phyloP scores from a whole-genome alignment of 1,139 yeast species.

The Petasospora rhodanensis region DNA sequence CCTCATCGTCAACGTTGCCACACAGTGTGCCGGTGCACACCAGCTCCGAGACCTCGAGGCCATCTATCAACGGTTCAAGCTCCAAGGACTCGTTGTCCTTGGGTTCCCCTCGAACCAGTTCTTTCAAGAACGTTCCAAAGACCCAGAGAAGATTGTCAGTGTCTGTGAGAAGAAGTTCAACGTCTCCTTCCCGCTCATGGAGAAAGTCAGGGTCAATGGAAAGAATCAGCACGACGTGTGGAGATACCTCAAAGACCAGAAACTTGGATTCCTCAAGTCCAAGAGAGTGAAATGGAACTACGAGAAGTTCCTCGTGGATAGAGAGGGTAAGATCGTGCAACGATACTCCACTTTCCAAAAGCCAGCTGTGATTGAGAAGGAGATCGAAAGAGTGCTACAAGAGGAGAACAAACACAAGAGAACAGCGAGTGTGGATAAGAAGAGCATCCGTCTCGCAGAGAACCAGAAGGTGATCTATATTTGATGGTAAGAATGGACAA shows the following conservation, averaged over 20 bases:
- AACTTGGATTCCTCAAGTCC: slow-evolving; percentile 65
- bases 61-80: slow-evolving; percentile 65
- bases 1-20: slow-evolving; percentile 78
- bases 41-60: slow-evolving; percentile 78
- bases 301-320: slow-evolving; percentile 77
- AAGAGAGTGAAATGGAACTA: slow-evolving; percentile 89
- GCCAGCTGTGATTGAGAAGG: slow-evolving; percentile 5
- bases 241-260: slow-evolving; percentile 55
- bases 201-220: slow-evolving; percentile 83
- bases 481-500: too few species aligned
- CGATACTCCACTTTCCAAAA: slow-evolving; percentile 43
- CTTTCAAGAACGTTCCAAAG: slow-evolving; percentile 76
- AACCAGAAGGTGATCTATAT: slow-evolving; percentile 12
- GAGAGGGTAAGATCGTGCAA: slow-evolving; percentile 59
- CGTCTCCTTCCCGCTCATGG: slow-evolving; percentile 58
- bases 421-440: slow-evolving; percentile 2
- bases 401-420: slow-evolving; percentile 1
- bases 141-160: slow-evolving; percentile 51
- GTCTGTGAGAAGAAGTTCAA: slow-evolving; percentile 59
- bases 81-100: slow-evolving; percentile 61
- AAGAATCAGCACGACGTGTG: slow-evolving; percentile 67
- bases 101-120: slow-evolving; percentile 94
- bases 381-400: slow-evolving; percentile 1
- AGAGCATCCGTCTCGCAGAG: slow-evolving; percentile 4
- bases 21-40: slow-evolving; percentile 47